Base-by-base conservation (phyloP, 2,329 filamentous ascomycete species). In the Fusarium fujikuroi region DNA sequence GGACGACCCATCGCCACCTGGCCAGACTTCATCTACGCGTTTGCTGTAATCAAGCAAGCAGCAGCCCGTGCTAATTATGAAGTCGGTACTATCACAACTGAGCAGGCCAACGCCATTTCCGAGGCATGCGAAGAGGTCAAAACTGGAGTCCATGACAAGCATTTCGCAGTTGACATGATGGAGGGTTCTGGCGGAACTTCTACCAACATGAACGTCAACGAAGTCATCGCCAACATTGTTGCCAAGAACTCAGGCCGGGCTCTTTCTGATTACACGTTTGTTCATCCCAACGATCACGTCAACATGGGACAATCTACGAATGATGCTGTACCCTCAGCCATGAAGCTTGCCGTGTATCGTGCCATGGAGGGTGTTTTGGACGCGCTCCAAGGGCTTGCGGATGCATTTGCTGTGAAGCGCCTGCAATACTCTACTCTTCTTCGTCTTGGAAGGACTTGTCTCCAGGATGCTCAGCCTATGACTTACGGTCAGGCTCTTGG, bases 131-230 rank as follows among this genome's bases (percentile, higher is more conserved):
- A 63, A 5, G 60, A 63, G 18, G 25, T 63, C 34, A 63, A 63
- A 28, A 46, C 53, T n/a, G 60, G 60, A 18, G 12, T 39, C 1
- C 60, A 63, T 7, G 15, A 47, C 28, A 32, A 63, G n/a, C 60
- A 63, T 19, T 63, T 63, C 5, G 42, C 42, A 19, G 60, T 63
- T 15, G 60, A 63, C 15, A 63, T 63, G 60, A 63, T 63, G 60
- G 60, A 63, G 25, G 60, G 60, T 1, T 63, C 60, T 28, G 60
- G 60, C 10, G 60, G 60, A 6, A 63, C 60, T 34, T 63, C 60
- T 7, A 63, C 60, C 15, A 63, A 63, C 14, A 63, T 63, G 60
- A 63, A 63, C 9, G 60, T 63, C 34, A 63, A 63, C 19, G 60
- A 63, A 23, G 60, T 63, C 9, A 63, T 63, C n/a, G 60, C 60